phyloP scores from a whole-genome alignment of 352 stramenopile genomes.

The Phytophthora nicotianae region DNA sequence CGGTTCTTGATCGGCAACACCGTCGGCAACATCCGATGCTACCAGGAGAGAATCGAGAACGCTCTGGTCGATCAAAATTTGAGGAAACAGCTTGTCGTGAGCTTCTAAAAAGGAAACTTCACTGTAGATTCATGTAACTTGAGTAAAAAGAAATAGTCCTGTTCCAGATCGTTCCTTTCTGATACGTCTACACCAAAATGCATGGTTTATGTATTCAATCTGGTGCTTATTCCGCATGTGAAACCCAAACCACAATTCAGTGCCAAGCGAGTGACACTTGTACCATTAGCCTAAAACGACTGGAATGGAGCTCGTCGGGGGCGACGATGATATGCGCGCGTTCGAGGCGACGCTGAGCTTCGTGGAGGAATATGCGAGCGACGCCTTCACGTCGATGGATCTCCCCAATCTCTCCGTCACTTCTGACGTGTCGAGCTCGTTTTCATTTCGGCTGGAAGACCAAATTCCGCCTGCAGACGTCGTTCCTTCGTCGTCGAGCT shows the following conservation, averaged over 20 bases:
- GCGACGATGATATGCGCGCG: constrained; percentile 32
- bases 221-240: constrained; percentile 7
- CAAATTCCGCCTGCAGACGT: constrained; percentile 1
- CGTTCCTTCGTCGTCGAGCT: constrained; percentile 5
- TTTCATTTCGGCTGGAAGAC: constrained; percentile 18
- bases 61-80: constrained; percentile 30
- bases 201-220: not conserved
- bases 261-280: constrained; percentile 1
- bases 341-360: constrained; percentile 39
- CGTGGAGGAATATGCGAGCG: constrained; percentile 34
- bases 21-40: constrained; percentile 41
- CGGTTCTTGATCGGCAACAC: constrained; percentile 49
- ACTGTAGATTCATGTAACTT: no score
- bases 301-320: constrained; percentile 34
- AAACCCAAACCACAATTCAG: constrained; percentile 26
- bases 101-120: no score
- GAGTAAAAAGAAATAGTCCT: not conserved
- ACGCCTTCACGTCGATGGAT: constrained; percentile 12
- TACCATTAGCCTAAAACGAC: constrained; percentile 22
- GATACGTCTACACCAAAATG: not conserved
- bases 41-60: constrained; percentile 55
- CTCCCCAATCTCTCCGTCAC: constrained; percentile 21
- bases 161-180: not conserved
- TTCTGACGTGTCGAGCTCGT: constrained; percentile 23
- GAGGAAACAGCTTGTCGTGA: not conserved